phyloP scores from a whole-genome alignment of 1,139 yeast species.

The Magnusiomyces suaveolens region DNA sequence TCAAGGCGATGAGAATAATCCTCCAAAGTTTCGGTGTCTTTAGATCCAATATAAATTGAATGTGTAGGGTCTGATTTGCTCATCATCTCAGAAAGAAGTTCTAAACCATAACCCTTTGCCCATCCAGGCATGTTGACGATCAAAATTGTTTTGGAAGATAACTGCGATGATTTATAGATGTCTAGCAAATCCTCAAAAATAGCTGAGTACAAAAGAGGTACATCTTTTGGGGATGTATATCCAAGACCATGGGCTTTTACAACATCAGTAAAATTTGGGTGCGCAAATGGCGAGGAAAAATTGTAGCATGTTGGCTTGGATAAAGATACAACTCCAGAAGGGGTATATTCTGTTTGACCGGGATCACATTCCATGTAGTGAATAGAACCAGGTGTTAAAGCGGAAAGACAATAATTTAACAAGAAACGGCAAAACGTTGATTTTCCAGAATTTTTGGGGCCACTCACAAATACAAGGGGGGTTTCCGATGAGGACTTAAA shows the following conservation, averaged over 20 bases:
- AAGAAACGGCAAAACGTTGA: constrained; percentile 58
- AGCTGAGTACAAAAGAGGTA: constrained; percentile 48
- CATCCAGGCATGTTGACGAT: constrained; percentile 86
- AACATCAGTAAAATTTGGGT: constrained; percentile 24
- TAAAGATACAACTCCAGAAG: constrained; percentile 61
- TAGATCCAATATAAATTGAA: constrained; percentile 41
- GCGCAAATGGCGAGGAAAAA: constrained; percentile 30
- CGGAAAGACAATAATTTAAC: constrained; percentile 36
- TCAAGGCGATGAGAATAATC: constrained; percentile 13
- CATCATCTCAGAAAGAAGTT: constrained; percentile 46
- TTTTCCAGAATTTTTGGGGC: constrained; percentile 76
- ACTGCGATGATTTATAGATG: constrained; percentile 26
- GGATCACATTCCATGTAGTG: constrained; percentile 76
- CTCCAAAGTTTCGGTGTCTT: constrained; percentile 17
- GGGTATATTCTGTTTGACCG: constrained; percentile 76
- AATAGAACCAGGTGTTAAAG: constrained; percentile 19
- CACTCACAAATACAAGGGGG: constrained; percentile 39
- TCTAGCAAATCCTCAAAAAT: constrained; percentile 39
- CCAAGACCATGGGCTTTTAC: constrained; percentile 50
- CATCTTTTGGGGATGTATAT: constrained; percentile 59
- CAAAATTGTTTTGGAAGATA: constrained; percentile 34
- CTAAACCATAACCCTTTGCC: constrained; percentile 82
- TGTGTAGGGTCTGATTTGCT: constrained; percentile 44
- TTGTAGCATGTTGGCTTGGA: constrained; percentile 14
- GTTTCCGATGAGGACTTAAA: constrained; percentile 8